These are phyloP conservation scores for Hyphopichia khmerensis DNA, from an alignment of 1,139 yeast genomes.

Conservation along the genomic window DNA sequence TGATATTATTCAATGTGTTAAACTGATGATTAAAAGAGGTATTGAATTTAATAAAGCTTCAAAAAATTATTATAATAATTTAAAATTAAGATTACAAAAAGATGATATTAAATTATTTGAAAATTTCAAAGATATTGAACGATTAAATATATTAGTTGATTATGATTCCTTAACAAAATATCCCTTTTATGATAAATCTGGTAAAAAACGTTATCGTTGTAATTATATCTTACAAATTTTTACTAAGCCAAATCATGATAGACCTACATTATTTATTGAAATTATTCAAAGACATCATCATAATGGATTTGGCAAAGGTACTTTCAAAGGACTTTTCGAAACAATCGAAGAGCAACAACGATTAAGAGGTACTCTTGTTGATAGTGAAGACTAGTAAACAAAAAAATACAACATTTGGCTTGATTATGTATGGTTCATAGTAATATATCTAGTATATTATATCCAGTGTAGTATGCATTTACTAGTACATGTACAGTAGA, in stretches of 20 bases:
- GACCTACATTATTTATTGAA: slow-evolving; percentile 82
- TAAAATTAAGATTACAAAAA: slow-evolving; percentile 40
- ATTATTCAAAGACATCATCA: slow-evolving; percentile 77
- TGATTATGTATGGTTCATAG: too few species aligned
- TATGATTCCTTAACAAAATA: slow-evolving; percentile 53
- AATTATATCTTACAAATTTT: slow-evolving; percentile 78
- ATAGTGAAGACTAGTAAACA: too few species aligned
- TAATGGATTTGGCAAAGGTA: slow-evolving; percentile 86
- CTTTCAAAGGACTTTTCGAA: slow-evolving; percentile 77
- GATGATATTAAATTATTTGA: slow-evolving; percentile 46
- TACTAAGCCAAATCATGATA: slow-evolving; percentile 70
- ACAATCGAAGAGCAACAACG: slow-evolving; percentile 67
- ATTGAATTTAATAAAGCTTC: slow-evolving; percentile 68
- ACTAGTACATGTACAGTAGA: too few species aligned
- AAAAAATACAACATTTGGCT: too few species aligned
- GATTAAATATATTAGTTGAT: slow-evolving; percentile 64
- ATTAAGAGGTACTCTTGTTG: slow-evolving; percentile 42
- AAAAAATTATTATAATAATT: slow-evolving; percentile 50
- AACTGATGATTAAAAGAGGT: slow-evolving; percentile 54
- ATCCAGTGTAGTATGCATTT: too few species aligned
- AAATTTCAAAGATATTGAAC: slow-evolving; percentile 36
- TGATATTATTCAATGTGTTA: slow-evolving; percentile 60
- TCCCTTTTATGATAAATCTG: slow-evolving; percentile 1
- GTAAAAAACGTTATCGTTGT: slow-evolving; percentile 25
- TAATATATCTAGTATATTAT: too few species aligned